A percentile compares a stretch with the other conserved stretches of the same genome.
These are phyloP conservation scores for Ogataea henricii DNA, from an alignment of 805 yeast species.

Conservation along the genomic window DNA sequence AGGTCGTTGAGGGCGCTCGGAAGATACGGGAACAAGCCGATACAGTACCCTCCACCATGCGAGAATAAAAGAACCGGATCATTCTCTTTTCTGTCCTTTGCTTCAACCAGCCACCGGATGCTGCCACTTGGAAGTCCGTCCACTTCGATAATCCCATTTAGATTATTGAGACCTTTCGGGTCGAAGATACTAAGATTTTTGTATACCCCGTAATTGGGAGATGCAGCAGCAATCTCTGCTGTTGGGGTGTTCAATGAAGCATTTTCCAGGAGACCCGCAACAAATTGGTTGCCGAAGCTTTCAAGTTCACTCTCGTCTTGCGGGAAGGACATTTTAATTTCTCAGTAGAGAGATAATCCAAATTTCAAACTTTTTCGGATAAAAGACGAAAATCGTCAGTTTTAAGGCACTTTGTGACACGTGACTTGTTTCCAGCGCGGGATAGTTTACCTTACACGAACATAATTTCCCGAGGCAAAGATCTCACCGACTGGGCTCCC, in stretches of 20 bases:
- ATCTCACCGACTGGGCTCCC: too few species aligned
- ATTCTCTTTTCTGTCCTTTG: not conserved
- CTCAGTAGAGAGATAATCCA: too few species aligned
- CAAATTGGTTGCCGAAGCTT: not conserved
- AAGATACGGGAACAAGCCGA: not conserved
- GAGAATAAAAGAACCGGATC: slow-evolving; percentile 2
- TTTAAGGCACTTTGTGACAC: too few species aligned
- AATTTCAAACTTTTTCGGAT: too few species aligned
- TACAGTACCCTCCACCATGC: slow-evolving; percentile 5
- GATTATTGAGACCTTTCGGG: not conserved
- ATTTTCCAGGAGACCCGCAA: not conserved
- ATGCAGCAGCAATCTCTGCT: not conserved
- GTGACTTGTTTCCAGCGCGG: too few species aligned
- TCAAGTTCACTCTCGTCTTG: not conserved
- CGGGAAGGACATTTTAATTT: too few species aligned
- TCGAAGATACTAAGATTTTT: too few species aligned
- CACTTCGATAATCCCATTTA: not conserved
- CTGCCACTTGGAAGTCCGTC: slow-evolving; percentile 29
- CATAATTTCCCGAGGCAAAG: too few species aligned
- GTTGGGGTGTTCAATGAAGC: not conserved
- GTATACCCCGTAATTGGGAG: not conserved
- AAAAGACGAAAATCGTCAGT: too few species aligned
- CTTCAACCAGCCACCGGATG: slow-evolving; percentile 3
- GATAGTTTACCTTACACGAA: too few species aligned
- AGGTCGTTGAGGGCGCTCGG: not conserved